A percentile compares a stretch with the other conserved stretches of the same genome.
phyloP scores from a whole-genome alignment of 805 yeast species.

The Komagataella pseudopastoris region DNA sequence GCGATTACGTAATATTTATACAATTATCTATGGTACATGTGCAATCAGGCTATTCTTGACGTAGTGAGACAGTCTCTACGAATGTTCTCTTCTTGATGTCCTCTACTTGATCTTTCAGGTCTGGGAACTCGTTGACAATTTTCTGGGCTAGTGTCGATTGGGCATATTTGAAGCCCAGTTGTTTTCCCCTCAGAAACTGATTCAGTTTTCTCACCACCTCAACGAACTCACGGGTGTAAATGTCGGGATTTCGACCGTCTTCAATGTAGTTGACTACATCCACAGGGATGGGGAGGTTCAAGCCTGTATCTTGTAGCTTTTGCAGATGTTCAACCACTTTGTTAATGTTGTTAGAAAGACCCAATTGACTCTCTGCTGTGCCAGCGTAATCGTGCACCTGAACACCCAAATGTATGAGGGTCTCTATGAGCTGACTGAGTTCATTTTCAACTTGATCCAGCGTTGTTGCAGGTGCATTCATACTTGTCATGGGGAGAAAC shows the following conservation, averaged over 20 bases:
- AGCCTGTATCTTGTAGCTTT: slow-evolving; percentile 18
- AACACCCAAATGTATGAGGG: slow-evolving; percentile 80
- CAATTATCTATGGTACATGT: not conserved
- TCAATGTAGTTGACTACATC: slow-evolving; percentile 89
- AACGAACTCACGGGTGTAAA: slow-evolving; percentile 91
- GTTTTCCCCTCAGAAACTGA: slow-evolving; percentile 77
- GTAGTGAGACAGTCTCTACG: not conserved
- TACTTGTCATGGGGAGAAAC: slow-evolving; percentile 3
- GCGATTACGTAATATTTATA: not conserved
- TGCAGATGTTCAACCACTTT: slow-evolving; percentile 26
- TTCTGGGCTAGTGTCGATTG: slow-evolving; percentile 56
- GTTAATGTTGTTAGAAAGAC: slow-evolving; percentile 30
- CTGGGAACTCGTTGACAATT: slow-evolving; percentile 70
- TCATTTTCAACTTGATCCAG: slow-evolving; percentile 19
- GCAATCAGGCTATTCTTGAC: not conserved
- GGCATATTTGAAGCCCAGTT: slow-evolving; percentile 42
- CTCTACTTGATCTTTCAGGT: slow-evolving; percentile 42
- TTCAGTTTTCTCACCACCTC: slow-evolving; percentile 87
- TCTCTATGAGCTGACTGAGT: slow-evolving; percentile 49
- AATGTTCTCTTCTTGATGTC: slow-evolving; percentile 36
- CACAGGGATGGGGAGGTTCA: slow-evolving; percentile 45
- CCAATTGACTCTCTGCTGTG: slow-evolving; percentile 64
- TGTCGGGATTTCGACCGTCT: slow-evolving; percentile 94
- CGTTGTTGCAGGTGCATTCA: slow-evolving; percentile 7
- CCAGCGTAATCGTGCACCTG: slow-evolving; percentile 91